phyloP scores from a whole-genome alignment of 768 basidiomycete species.

The Dioszegia hungarica region DNA sequence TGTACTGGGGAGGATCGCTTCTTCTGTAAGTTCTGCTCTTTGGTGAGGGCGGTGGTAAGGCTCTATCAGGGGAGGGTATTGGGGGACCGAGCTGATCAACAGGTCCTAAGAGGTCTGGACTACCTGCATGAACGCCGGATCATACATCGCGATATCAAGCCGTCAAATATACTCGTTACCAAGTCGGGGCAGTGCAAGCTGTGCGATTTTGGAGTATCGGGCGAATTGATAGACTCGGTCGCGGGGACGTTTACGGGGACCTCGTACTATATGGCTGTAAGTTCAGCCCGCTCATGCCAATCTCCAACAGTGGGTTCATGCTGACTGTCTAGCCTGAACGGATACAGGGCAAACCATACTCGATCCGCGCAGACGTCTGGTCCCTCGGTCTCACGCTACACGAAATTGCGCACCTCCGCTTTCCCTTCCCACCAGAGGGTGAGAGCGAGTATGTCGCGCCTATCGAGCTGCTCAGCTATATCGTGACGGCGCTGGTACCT shows the following conservation, averaged over 20 bases:
- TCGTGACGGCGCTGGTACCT: slow-evolving; percentile 55
- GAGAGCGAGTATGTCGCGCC: slow-evolving; percentile 68
- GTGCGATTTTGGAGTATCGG: slow-evolving; percentile 51
- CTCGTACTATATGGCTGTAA: slow-evolving; percentile 51
- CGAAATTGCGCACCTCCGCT: slow-evolving; percentile 49
- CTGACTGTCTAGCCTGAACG: slow-evolving; percentile 45
- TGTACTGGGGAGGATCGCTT: slow-evolving; percentile 47
- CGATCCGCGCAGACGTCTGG: slow-evolving; percentile 51
- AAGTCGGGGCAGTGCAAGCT: slow-evolving; percentile 47
- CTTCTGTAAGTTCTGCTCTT: slow-evolving; percentile 34
- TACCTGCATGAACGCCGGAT: slow-evolving; percentile 49
- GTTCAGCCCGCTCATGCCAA: no score
- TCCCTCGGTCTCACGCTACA: slow-evolving; percentile 49
- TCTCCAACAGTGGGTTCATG: background rate
- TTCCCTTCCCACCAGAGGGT: slow-evolving; percentile 50
- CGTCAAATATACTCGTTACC: slow-evolving; percentile 50
- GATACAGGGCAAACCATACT: slow-evolving; percentile 47
- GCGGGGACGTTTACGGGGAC: slow-evolving; percentile 51
- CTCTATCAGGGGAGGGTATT: no score
- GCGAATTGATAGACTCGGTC: slow-evolving; percentile 47
- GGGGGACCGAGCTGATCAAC: background rate
- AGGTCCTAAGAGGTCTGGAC: slow-evolving; percentile 46
- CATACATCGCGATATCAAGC: slow-evolving; percentile 51
- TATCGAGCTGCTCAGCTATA: slow-evolving; percentile 91
- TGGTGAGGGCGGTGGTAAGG: no score